Percentiles rank a stretch among this genome's conserved stretches.
Conservation (phyloP, 2,329 filamentous ascomycete genomes). For the Fusarium sambucinum region DNA sequence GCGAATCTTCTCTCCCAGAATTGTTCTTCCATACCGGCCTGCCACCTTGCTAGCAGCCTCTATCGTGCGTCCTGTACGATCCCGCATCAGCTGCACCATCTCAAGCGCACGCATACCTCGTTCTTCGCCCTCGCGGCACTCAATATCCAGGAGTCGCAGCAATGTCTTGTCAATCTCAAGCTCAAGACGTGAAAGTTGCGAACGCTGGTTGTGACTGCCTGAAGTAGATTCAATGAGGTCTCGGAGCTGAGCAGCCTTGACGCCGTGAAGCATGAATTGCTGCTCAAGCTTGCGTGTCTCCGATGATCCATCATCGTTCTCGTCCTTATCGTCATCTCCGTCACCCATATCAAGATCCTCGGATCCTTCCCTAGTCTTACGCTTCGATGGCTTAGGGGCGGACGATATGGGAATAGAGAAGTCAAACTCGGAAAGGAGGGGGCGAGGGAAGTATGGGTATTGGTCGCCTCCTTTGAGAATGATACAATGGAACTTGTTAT, state of each 20-base stretch:
- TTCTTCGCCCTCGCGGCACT: constrained; percentile 94
- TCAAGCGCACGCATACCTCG: constrained; percentile 95
- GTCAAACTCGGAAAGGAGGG: constrained; percentile 91
- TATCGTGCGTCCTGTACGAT: constrained; percentile 87
- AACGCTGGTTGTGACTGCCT: constrained; percentile 68
- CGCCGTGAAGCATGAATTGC: constrained; percentile 78
- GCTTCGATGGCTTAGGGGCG: constrained; percentile 55
- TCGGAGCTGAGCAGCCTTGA: constrained; percentile 79
- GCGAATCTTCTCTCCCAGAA: constrained; percentile 90
- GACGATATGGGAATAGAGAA: constrained; percentile 85
- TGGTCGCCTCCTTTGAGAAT: constrained; percentile 96
- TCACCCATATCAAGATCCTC: constrained; percentile 53
- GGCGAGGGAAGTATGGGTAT: constrained; percentile 92
- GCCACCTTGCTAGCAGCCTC: constrained; percentile 93
- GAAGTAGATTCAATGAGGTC: constrained; percentile 79
- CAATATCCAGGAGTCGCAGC: constrained; percentile 86
- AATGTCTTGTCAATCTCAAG: constrained; percentile 91
- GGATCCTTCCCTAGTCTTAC: constrained; percentile 46
- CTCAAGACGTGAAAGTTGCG: constrained; percentile 76
- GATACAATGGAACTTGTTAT: constrained; percentile 96
- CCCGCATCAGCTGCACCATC: constrained; percentile 86
- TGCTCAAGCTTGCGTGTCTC: constrained; percentile 80
- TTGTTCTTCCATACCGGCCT: constrained; percentile 80
- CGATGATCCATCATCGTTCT: constrained; percentile 52
- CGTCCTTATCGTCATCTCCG: constrained; percentile 50